Evolutionary conservation across 2,329 filamentous ascomycete species (phyloP), one percentile per base, ranked within the genome.

Genomic region (Periconia sp.): DNA sequence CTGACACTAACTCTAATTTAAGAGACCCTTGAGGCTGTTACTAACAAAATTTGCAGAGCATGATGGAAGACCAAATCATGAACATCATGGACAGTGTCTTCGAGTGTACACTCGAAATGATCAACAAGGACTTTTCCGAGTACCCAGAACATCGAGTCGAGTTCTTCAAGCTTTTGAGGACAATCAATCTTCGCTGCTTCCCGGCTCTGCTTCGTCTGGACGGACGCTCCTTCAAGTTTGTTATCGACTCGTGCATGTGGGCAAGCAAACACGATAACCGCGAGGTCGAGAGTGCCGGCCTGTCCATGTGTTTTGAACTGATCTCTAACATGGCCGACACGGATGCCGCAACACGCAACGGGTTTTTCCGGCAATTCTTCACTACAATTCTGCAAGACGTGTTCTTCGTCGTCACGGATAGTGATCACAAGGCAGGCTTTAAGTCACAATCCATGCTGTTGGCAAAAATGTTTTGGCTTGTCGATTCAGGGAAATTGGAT

Each of bases 191-290:
- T 45, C 91, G 96, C 74, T 99, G 94, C 77, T 99, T 99, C 86
- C 91, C 91, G 45, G 89, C 94, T 1, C 83, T 99, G 19, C 82
- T 99, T 61, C 95, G 96, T 76, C 86, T 99, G 33, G 93, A 99
- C 72, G 93, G 91, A 68, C 87, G 91, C 55, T 94, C 97, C 71
- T 99, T 99, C 85, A 99, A 99, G 79, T 96, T 97, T 70, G 92
- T 99, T 66, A 97, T 99, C 62, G 94, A 99, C 75, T 96, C 93
- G 35, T 99, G 95, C 81, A 92, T 97, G 83, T 99, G 94, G 95
- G 94, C 95, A n/a, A 97, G 93, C 81, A 99, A 99, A 81, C 94
- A 99, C 76, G 94, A 99, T 79, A 99, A 99, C 77, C 90, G 94
- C 56, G 92, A 97, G 71, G 94, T 99, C 30, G 94, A 99, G 76